A percentile compares a stretch with the other conserved stretches of the same genome.
phyloP scores from a whole-genome alignment of 768 basidiomycete genomes.

The Tulasnella sp. region DNA sequence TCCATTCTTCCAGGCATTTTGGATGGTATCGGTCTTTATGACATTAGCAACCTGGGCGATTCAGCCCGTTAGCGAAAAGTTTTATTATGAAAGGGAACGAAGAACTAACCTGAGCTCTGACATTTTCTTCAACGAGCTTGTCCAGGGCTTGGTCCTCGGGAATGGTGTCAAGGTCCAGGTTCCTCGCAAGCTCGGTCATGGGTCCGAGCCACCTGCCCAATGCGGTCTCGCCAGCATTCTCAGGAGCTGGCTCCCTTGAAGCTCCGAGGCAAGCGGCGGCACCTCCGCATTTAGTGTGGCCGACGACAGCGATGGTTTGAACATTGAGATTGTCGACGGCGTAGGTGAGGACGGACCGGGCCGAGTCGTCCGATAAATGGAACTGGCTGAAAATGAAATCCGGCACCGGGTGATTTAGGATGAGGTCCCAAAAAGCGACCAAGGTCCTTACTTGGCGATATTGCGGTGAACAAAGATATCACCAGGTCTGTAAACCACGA shows the following conservation, averaged over 20 bases:
- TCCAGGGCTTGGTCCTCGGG: slow-evolving; percentile 18
- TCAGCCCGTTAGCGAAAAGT: neutral
- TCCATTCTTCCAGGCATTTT: slow-evolving; percentile 31
- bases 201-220: slow-evolving; percentile 30
- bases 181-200: slow-evolving; percentile 29
- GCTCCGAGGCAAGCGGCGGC: slow-evolving; percentile 35
- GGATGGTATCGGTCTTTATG: slow-evolving; percentile 28
- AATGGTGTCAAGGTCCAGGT: slow-evolving; percentile 8
- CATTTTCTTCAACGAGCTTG: slow-evolving; percentile 23
- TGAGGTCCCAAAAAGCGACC: slow-evolving; percentile 27
- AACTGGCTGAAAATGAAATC: slow-evolving; percentile 53
- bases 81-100: neutral
- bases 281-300: slow-evolving; percentile 80
- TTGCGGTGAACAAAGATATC: slow-evolving; percentile 80
- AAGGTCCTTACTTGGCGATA: slow-evolving; percentile 60
- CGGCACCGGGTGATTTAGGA: slow-evolving; percentile 32
- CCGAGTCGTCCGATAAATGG: slow-evolving; percentile 60
- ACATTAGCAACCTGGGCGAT: slow-evolving; percentile 30
- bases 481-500: slow-evolving; percentile 43
- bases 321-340: slow-evolving; percentile 64
- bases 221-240: slow-evolving; percentile 2
- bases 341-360: slow-evolving; percentile 62
- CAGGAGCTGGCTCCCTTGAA: slow-evolving; percentile 10
- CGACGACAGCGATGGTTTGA: slow-evolving; percentile 62
- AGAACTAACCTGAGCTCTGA: slow-evolving; percentile 22